These are phyloP conservation scores for Abrus pulchellus DNA, from an alignment of 306 rosid species.

Conservation along the genomic window DNA sequence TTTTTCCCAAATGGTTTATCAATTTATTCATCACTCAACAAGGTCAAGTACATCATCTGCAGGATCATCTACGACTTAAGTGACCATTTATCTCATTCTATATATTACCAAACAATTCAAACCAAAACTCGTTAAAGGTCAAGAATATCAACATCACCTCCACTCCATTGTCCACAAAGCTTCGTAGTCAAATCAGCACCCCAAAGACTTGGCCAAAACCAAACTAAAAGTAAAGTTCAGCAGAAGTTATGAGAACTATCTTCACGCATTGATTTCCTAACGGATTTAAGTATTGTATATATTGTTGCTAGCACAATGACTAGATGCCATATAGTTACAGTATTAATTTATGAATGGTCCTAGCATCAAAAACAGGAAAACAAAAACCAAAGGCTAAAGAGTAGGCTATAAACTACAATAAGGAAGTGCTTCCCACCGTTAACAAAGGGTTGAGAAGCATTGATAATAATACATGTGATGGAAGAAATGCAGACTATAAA, in stretches of 20 bases:
- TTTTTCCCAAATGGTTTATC: slow-evolving; percentile 29
- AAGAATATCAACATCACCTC: slow-evolving; percentile 23
- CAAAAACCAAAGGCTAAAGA: slow-evolving; percentile 41
- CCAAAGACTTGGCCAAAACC: background rate
- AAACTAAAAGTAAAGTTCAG: slow-evolving; percentile 10
- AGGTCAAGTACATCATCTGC: slow-evolving; percentile 42
- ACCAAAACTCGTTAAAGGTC: slow-evolving; percentile 30
- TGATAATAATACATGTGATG: slow-evolving; percentile 56
- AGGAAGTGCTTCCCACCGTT: slow-evolving; percentile 57
- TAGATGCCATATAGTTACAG: slow-evolving; percentile 70
- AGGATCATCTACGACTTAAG: slow-evolving; percentile 14
- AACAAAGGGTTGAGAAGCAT: slow-evolving; percentile 51
- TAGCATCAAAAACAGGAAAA: slow-evolving; percentile 50
- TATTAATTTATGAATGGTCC: slow-evolving; percentile 67
- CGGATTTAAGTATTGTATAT: slow-evolving; percentile 60
- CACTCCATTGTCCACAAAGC: background rate
- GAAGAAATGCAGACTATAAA: slow-evolving; percentile 50
- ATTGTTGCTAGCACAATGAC: slow-evolving; percentile 56
- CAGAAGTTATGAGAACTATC: slow-evolving; percentile 35
- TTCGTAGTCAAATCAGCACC: slow-evolving; percentile 17
- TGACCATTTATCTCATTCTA: slow-evolving; percentile 31
- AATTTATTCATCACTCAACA: slow-evolving; percentile 33
- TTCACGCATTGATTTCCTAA: slow-evolving; percentile 68
- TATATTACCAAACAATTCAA: slow-evolving; percentile 32
- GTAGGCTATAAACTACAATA: slow-evolving; percentile 63